These are phyloP conservation scores for Arctostaphylos glauca DNA, from an alignment of 148 eudicot species.

Conservation along the genomic window DNA sequence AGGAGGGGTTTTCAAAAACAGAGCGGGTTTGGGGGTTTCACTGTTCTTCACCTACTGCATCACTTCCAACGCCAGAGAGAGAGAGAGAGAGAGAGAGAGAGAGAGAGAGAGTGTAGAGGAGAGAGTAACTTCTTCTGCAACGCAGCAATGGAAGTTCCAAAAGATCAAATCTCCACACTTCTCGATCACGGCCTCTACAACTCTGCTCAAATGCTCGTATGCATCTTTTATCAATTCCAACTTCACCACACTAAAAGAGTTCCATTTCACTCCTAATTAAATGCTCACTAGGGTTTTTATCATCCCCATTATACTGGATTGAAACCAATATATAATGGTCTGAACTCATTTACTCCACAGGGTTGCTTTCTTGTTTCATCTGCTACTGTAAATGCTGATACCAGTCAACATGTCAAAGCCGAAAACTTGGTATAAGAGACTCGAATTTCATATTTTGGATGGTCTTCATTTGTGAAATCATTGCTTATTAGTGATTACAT, in stretches of 20 bases:
- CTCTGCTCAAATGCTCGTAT: slow-evolving; percentile 91
- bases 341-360: slow-evolving; percentile 29
- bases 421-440: slow-evolving; percentile 62
- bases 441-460: neutral
- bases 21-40: slow-evolving; percentile 17
- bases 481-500: neutral
- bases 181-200: slow-evolving; percentile 77
- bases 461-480: neutral
- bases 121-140: neutral
- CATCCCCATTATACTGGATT: neutral
- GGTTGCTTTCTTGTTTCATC: slow-evolving; percentile 83
- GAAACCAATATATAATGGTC: no score
- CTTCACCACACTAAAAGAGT: neutral
- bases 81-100: neutral
- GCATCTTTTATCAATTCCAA: neutral
- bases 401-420: slow-evolving; percentile 63
- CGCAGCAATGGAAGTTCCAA: slow-evolving; percentile 67
- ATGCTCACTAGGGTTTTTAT: slow-evolving; percentile 13
- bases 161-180: slow-evolving; percentile 67
- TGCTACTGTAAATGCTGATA: slow-evolving; percentile 48
- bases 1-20: slow-evolving; percentile 8
- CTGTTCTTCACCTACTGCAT: neutral
- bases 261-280: neutral
- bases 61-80: neutral
- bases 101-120: neutral